Conservation (phyloP, 352 stramenopile species). For the Globisporangium echinulatum region DNA sequence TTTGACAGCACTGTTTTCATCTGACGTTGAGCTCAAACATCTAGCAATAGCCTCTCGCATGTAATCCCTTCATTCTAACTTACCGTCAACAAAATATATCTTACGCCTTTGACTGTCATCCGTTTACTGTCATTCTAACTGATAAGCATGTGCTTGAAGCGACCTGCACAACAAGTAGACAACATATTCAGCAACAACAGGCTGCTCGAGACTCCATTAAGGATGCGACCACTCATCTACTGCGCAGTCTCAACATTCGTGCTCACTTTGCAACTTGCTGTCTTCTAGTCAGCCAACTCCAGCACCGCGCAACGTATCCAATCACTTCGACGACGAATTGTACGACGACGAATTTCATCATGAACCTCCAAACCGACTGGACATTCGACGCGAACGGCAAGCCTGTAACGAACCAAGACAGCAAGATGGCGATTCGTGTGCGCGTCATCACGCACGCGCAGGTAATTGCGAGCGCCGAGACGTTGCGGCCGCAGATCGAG, state of each 20-base stretch:
- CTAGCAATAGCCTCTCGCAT: too few species aligned
- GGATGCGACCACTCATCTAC: neutral
- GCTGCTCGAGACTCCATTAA: too few species aligned
- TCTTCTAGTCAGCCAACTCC: neutral
- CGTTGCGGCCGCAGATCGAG: neutral
- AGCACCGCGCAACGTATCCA: too few species aligned
- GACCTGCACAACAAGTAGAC: too few species aligned
- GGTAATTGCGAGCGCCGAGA: neutral
- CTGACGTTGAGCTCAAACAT: too few species aligned
- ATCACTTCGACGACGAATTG: neutral
- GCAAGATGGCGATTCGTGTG: neutral
- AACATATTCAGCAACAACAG: too few species aligned
- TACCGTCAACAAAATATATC: too few species aligned
- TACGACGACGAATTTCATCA: neutral
- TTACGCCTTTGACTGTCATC: too few species aligned
- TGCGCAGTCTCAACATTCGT: neutral
- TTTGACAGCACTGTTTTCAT: too few species aligned
- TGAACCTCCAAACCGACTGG: conserved; percentile 6
- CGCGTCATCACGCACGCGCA: neutral
- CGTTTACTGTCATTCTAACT: too few species aligned
- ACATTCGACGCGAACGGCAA: conserved; percentile 1
- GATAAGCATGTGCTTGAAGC: too few species aligned
- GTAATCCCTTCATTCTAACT: too few species aligned
- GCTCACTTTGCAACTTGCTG: neutral
- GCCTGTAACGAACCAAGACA: neutral